Conservation (phyloP, 1,284 basidiomycete species). For the Cutaneotrichosporon mucoides region DNA sequence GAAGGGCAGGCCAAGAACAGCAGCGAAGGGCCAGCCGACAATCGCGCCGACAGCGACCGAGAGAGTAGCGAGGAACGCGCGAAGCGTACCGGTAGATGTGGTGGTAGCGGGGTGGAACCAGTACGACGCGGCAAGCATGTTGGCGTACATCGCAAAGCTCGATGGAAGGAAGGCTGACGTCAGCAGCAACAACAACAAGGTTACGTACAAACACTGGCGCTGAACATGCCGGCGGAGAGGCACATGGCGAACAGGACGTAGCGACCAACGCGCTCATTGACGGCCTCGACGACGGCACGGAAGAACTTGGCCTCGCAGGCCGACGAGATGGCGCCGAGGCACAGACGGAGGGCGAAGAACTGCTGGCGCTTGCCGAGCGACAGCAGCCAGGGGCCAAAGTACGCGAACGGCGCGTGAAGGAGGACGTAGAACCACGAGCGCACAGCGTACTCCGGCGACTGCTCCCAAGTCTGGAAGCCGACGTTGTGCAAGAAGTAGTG, state of each 20-base stretch:
- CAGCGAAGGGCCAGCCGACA: conserved; percentile 92
- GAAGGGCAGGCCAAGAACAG: conserved; percentile 81
- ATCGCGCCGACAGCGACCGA: conserved; percentile 78
- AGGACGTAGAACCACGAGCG: conserved; percentile 91
- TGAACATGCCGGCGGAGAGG: conserved; percentile 90
- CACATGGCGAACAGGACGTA: conserved; percentile 84
- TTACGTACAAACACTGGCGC: conserved; percentile 68
- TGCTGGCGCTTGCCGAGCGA: conserved; percentile 45
- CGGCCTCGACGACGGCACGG: conserved; percentile 69
- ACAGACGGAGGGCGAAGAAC: conserved; percentile 84
- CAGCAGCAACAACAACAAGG: background rate
- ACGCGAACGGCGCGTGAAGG: conserved; percentile 57
- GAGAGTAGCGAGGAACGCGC: conserved; percentile 58
- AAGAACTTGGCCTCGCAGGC: conserved; percentile 82
- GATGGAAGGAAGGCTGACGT: conserved; percentile 81
- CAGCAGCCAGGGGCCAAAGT: conserved; percentile 41
- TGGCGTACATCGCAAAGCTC: conserved; percentile 89
- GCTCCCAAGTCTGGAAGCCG: conserved; percentile 98
- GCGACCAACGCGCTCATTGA: conserved; percentile 84
- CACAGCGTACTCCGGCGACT: conserved; percentile 82
- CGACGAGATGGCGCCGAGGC: conserved; percentile 67
- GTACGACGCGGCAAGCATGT: conserved; percentile 73
- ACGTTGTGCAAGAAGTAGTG: conserved; percentile 79
- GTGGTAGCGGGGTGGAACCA: conserved; percentile 64
- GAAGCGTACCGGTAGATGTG: conserved; percentile 57